Evolutionary conservation across 2,329 filamentous ascomycete genomes (phyloP).

Genomic region (Pestalotiopsis sp.): DNA sequence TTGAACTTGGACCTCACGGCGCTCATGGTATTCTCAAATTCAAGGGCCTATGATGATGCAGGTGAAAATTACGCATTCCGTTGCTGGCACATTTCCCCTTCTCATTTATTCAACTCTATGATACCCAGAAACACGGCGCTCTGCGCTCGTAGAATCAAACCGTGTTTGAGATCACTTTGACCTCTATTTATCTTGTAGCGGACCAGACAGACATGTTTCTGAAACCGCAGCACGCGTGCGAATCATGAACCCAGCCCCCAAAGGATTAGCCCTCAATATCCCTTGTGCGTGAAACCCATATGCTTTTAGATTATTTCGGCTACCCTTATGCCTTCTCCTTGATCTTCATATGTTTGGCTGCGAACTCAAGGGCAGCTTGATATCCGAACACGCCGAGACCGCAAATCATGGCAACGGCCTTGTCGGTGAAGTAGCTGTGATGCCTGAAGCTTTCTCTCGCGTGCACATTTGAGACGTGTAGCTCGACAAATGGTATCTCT

Average conservation of each 20-base stretch:
- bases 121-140: not conserved
- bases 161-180: not conserved
- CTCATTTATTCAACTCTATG: not conserved
- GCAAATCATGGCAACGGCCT: constrained; percentile 72
- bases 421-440: constrained; percentile 73
- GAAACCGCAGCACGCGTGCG: not conserved
- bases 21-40: constrained; percentile 53
- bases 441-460: constrained; percentile 67
- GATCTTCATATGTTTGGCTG: constrained; percentile 44
- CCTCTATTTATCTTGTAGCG: not conserved
- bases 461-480: constrained; percentile 78
- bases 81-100: not conserved
- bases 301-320: not conserved
- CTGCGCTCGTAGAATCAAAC: not conserved
- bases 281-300: not conserved
- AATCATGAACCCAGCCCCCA: not conserved
- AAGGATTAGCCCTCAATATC: not conserved
- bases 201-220: not conserved
- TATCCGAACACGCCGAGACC: constrained; percentile 67
- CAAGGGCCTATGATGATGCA: constrained; percentile 39
- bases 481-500: constrained; percentile 71
- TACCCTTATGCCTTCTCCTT: constrained; percentile 24
- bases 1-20: constrained; percentile 48
- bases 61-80: not conserved
- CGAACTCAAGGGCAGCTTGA: constrained; percentile 58